These are phyloP conservation scores for Amaranthus palmeri DNA, from an alignment of 148 eudicot species.

Conservation along the genomic window DNA sequence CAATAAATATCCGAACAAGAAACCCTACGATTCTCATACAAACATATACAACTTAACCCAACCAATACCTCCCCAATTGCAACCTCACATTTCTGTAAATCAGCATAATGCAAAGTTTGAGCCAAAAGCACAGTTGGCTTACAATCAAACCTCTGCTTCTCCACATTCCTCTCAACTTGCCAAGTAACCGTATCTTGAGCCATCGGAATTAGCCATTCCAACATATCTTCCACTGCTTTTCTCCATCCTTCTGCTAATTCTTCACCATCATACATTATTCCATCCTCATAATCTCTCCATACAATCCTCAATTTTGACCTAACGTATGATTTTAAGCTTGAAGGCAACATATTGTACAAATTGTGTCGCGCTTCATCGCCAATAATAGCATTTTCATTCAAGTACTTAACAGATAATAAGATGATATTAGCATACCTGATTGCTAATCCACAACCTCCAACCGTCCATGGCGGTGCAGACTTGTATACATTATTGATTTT, in stretches of 20 bases:
- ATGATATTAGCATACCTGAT: slow-evolving; percentile 58
- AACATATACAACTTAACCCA: slow-evolving; percentile 51
- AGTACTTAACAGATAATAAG: slow-evolving; percentile 44
- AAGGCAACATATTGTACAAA: slow-evolving; percentile 63
- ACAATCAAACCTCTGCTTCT: slow-evolving; percentile 48
- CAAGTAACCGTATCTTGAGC: slow-evolving; percentile 61
- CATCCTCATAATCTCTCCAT: slow-evolving; percentile 30
- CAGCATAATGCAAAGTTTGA: slow-evolving; percentile 78
- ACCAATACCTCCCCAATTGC: slow-evolving; percentile 62
- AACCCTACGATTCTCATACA: slow-evolving; percentile 39
- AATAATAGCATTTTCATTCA: slow-evolving; percentile 25
- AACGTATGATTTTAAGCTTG: slow-evolving; percentile 41
- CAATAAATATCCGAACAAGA: slow-evolving; percentile 7
- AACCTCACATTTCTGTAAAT: slow-evolving; percentile 68
- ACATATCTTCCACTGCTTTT: slow-evolving; percentile 50
- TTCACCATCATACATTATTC: background rate
- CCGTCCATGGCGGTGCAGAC: slow-evolving; percentile 54
- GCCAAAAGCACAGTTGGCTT: slow-evolving; percentile 53
- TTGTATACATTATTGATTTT: slow-evolving; percentile 43
- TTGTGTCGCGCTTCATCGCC: slow-evolving; percentile 37
- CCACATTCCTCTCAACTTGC: slow-evolving; percentile 65
- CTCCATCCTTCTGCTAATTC: slow-evolving; percentile 72
- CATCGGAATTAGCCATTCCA: slow-evolving; percentile 71
- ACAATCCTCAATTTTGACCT: slow-evolving; percentile 47
- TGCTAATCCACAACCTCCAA: slow-evolving; percentile 75